Conservation (phyloP, 257 asterid species). For the Ocimum tenuiflorum region DNA sequence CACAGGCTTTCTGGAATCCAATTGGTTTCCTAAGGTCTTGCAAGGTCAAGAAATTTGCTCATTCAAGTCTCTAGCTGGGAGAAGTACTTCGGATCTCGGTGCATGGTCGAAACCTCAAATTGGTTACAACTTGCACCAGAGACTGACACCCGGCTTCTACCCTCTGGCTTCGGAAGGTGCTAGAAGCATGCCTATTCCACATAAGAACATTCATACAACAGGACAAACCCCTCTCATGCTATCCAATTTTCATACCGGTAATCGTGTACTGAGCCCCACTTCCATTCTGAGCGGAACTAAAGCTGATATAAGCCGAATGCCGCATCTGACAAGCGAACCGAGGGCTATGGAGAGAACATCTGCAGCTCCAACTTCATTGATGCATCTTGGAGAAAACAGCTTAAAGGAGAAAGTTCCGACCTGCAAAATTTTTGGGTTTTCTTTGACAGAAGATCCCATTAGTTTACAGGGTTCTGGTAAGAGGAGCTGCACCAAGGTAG, state of each 20-base stretch:
- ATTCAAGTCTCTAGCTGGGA: constrained; percentile 59
- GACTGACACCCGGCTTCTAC: constrained; percentile 51
- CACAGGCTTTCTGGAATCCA: constrained; percentile 86
- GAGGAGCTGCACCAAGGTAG: constrained; percentile 89
- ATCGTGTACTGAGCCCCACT: constrained; percentile 31
- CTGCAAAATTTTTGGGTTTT: constrained; percentile 72
- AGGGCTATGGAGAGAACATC: too few relatives aligned
- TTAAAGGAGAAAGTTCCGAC: constrained; percentile 37
- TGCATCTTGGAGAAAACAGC: constrained; percentile 35
- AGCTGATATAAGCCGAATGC: constrained; percentile 24
- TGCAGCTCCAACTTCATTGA: constrained; percentile 18
- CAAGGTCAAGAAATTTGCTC: constrained; percentile 99
- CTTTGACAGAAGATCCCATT: constrained; percentile 62
- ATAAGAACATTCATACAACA: constrained; percentile 40
- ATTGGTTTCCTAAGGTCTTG: constrained; percentile 97
- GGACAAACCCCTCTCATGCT: too few relatives aligned
- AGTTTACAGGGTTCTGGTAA: constrained; percentile 48
- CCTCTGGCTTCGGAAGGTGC: constrained; percentile 88
- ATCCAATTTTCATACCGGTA: constrained; percentile 42
- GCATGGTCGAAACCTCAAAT: too few relatives aligned
- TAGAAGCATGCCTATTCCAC: constrained; percentile 49
- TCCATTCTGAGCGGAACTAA: constrained; percentile 38
- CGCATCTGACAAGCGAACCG: too few relatives aligned
- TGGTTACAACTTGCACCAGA: constrained; percentile 39
- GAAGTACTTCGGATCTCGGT: constrained; percentile 38